Base-by-base conservation (phyloP, 805 yeast genomes). In the Candida mattraensis region DNA sequence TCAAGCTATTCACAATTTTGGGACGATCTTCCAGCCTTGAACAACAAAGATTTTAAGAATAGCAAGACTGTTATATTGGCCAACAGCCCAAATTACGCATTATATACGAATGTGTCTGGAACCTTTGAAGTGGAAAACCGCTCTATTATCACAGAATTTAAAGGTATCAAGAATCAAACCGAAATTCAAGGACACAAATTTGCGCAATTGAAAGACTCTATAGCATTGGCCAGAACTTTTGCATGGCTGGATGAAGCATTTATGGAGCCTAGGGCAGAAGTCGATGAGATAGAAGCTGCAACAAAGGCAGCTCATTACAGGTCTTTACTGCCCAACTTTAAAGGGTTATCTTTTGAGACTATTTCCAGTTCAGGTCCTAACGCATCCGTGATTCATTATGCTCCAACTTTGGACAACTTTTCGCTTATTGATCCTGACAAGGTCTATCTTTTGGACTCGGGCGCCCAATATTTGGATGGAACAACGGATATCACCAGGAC, bases 401-500 rank as follows among this genome's bases (percentile, higher is more conserved):
- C 82, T 0, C 94, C 95, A 19, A 71, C 80, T 1, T 63, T 64
- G 19, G 80, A 73, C 9, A 68, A 74, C 13, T 72, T 76, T 35
- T 66, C 83, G 1, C 58, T 72, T 39, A 76, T 93, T 40, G 81
- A 84, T 51, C 80, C 83, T 7, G 60, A 72, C 14, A 74, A 81
- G 39, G 74, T 88, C 2, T 88, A 83, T 48, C 66, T 93, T 44
- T 68, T 86, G 41, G 99, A 93, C 59, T 78, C 95, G 2, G 99
- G 99, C 4, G 86, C 93, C 0, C 99, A 93, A 52, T 91, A 76
- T 54, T 58, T 83, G 15, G 96, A 89, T 53, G 99, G 99, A 8
- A 93, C 99, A 0, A 93, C 99, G 0, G 99, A 93, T 57, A 87
- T 91, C 18, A 93, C 99, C 1, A 73, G 99, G 50, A 87, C 97